Conservation (phyloP, 2,329 filamentous ascomycete genomes). For the Botrytis porri region DNA sequence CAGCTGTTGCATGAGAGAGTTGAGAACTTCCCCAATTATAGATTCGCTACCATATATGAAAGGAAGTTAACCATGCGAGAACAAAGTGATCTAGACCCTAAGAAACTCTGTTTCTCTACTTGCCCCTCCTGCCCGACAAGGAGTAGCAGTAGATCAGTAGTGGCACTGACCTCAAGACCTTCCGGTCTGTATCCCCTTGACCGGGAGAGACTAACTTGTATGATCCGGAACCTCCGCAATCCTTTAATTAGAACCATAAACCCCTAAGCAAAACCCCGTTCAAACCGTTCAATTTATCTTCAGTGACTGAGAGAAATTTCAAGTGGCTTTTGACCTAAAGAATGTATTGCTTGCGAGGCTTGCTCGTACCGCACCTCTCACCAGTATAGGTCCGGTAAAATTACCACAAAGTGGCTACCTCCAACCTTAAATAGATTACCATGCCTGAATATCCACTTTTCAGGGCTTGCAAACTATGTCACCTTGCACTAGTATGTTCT, state of each 20-base stretch:
- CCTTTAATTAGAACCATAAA: not conserved
- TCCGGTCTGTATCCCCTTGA: not conserved
- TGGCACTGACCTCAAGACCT: not conserved
- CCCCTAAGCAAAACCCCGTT: not conserved
- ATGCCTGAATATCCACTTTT: conserved; percentile 1
- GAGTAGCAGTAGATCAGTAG: not conserved
- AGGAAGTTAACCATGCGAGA: not conserved
- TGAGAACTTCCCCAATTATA: conserved; percentile 1
- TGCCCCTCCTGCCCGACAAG: not conserved
- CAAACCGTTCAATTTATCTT: not conserved
- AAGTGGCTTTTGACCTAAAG: not conserved
- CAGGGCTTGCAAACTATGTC: not conserved
- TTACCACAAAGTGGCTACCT: not conserved
- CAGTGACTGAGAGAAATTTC: not conserved
- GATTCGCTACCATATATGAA: conserved; percentile 3
- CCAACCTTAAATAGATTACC: conserved; percentile 9
- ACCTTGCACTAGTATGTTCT: not conserved
- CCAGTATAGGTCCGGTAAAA: not conserved
- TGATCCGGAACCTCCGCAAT: not conserved
- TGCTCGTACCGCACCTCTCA: not conserved
- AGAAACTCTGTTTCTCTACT: not conserved
- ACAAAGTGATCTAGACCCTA: not conserved
- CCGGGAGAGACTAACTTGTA: not conserved
- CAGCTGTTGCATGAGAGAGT: not conserved
- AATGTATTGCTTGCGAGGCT: not conserved